These are phyloP conservation scores for Plasmodium gaboni DNA, from an alignment of 169 alveolate species.

Conservation along the genomic window DNA sequence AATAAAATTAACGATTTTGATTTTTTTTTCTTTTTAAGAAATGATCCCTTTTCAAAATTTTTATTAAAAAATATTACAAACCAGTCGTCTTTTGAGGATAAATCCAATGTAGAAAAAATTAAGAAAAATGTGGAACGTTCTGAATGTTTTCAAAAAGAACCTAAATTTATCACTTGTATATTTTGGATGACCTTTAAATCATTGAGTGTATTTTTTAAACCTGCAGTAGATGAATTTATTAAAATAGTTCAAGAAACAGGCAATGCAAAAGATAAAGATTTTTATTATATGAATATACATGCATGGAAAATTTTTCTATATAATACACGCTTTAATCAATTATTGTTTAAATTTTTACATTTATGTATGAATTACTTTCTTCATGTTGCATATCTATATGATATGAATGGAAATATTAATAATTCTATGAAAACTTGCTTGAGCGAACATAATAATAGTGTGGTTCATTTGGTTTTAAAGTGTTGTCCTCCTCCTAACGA, in stretches of 20 bases:
- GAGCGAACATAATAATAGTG: slow-evolving; percentile 44
- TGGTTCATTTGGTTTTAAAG: slow-evolving; percentile 52
- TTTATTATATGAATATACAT: slow-evolving; percentile 78
- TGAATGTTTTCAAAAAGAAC: slow-evolving; percentile 74
- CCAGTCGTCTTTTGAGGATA: slow-evolving; percentile 46
- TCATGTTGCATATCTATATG: slow-evolving; percentile 76
- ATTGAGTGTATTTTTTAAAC: slow-evolving; percentile 86
- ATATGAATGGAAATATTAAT: slow-evolving; percentile 45
- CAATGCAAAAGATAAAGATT: slow-evolving; percentile 77
- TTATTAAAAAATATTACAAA: slow-evolving; percentile 24
- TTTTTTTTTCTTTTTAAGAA: slow-evolving; percentile 74
- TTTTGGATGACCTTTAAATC: slow-evolving; percentile 90
- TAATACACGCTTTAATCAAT: slow-evolving; percentile 74
- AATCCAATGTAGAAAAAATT: slow-evolving; percentile 69
- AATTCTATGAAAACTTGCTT: slow-evolving; percentile 34
- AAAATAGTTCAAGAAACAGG: slow-evolving; percentile 76
- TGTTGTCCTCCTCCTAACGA: slow-evolving; percentile 68
- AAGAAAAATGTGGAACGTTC: slow-evolving; percentile 44
- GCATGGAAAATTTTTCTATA: slow-evolving; percentile 80
- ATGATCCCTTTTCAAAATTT: slow-evolving; percentile 58
- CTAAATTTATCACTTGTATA: slow-evolving; percentile 88
- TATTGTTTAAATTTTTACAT: slow-evolving; percentile 79
- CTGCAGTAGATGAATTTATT: slow-evolving; percentile 82
- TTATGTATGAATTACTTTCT: slow-evolving; percentile 76
- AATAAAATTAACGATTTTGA: slow-evolving; percentile 76